Evolutionary conservation across 305 asterid genomes (phyloP).

Genomic region (Galium porrigens): DNA sequence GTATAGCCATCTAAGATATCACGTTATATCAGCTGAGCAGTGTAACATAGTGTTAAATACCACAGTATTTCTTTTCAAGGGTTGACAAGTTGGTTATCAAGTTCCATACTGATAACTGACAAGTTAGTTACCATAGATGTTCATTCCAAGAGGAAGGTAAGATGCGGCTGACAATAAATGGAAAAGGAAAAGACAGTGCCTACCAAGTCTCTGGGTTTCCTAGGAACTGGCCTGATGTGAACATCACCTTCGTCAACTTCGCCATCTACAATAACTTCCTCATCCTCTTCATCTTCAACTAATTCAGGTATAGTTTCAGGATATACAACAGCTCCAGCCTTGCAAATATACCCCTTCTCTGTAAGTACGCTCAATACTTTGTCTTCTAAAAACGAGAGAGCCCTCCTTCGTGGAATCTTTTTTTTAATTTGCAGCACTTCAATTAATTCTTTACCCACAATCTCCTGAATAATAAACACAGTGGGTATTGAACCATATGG

Average conservation of each 20-base stretch:
- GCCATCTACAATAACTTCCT: constrained; percentile 86
- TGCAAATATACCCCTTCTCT: constrained; percentile 76
- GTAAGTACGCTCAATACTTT: constrained; percentile 67
- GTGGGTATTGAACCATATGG: not conserved
- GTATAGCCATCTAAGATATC: not conserved
- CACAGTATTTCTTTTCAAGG: not conserved
- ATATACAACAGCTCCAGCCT: constrained; percentile 35
- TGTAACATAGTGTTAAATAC: not conserved
- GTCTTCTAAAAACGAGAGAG: constrained; percentile 52
- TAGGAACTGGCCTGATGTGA: constrained; percentile 61
- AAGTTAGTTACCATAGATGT: constrained; percentile 3
- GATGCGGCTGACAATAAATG: not conserved
- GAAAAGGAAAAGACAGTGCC: constrained; percentile 12
- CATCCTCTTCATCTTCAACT: constrained; percentile 79
- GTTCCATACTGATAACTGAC: not conserved
- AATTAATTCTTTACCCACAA: constrained; percentile 72
- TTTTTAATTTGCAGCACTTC: constrained; percentile 71
- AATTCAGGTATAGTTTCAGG: constrained; percentile 49
- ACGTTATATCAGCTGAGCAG: not conserved
- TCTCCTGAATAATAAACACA: constrained; percentile 43
- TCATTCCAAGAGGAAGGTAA: not conserved
- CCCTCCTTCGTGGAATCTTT: constrained; percentile 84
- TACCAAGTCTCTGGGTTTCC: constrained; percentile 62
- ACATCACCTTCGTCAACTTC: constrained; percentile 98
- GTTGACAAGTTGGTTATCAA: not conserved